These are phyloP conservation scores for Garcileccinum viscosum DNA, from an alignment of 1,284 basidiomycete genomes.

Conservation along the genomic window DNA sequence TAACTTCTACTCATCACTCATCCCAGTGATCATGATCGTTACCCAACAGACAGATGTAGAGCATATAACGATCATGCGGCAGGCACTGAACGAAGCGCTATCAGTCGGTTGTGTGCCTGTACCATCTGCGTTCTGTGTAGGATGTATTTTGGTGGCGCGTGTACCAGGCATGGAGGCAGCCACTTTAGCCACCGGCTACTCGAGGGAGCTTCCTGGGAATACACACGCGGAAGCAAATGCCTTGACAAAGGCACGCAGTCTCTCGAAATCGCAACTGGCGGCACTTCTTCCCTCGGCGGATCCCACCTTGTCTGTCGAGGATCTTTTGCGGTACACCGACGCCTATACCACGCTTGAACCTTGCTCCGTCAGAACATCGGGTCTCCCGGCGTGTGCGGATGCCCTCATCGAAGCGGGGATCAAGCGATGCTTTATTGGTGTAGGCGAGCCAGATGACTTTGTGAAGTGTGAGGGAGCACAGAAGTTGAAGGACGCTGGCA, in stretches of 20 bases:
- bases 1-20: too few relatives aligned
- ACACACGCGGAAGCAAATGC: conserved; percentile 99
- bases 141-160: conserved; percentile 78
- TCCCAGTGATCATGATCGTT: conserved; percentile 8
- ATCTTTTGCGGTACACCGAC: conserved; percentile 64
- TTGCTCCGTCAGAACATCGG: conserved; percentile 90
- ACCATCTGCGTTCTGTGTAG: conserved; percentile 92
- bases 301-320: conserved; percentile 42
- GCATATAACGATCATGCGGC: conserved; percentile 60
- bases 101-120: conserved; percentile 69
- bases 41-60: conserved; percentile 23
- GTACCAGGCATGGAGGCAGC: conserved; percentile 45
- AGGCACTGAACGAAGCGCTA: conserved; percentile 74
- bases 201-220: conserved; percentile 92
- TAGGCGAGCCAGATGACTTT: conserved; percentile 93
- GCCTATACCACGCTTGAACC: conserved; percentile 98
- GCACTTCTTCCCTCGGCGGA: conserved; percentile 49
- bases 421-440: conserved; percentile 86
- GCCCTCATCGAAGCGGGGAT: conserved; percentile 81
- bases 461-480: conserved; percentile 90
- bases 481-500: conserved; percentile 75
- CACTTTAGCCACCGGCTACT: conserved; percentile 85
- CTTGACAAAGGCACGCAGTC: conserved; percentile 70
- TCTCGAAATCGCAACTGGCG: conserved; percentile 51
- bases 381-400: conserved; percentile 86